These are phyloP conservation scores for Heterobasidion parviporum DNA, from an alignment of 1,284 basidiomycete species.

Conservation along the genomic window DNA sequence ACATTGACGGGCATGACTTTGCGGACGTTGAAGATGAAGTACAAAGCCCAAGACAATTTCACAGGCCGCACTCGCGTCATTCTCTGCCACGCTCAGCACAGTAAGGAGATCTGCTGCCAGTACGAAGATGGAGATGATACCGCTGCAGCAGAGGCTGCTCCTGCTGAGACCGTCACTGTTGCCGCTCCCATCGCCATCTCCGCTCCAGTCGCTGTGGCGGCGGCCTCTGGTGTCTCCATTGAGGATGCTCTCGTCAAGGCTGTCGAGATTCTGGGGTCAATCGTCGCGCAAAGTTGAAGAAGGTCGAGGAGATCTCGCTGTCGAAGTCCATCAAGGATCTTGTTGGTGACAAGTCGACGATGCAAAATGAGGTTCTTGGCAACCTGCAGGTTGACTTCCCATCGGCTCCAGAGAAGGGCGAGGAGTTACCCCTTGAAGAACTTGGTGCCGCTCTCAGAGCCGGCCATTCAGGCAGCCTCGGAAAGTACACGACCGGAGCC, in stretches of 20 bases:
- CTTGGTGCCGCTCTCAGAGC: conserved; percentile 80
- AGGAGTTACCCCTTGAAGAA: conserved; percentile 94
- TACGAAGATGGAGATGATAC: conserved; percentile 83
- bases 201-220: conserved; percentile 33
- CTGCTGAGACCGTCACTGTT: conserved; percentile 35
- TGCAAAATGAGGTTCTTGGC: conserved; percentile 95
- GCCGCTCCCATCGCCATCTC: conserved; percentile 37
- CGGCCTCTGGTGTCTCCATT: conserved; percentile 57
- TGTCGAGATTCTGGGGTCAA: conserved; percentile 79
- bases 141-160: conserved; percentile 29
- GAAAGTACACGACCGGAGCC: conserved; percentile 92
- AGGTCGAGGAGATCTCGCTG: conserved; percentile 86
- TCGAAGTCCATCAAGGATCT: conserved; percentile 97
- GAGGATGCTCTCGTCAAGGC: conserved; percentile 92
- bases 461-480: conserved; percentile 82
- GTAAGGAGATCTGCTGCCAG: conserved; percentile 96
- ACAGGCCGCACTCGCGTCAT: conserved; percentile 76
- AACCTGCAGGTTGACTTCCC: conserved; percentile 87
- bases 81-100: conserved; percentile 91
- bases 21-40: conserved; percentile 93
- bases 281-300: conserved; percentile 98
- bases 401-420: conserved; percentile 94
- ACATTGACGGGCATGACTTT: conserved; percentile 92
- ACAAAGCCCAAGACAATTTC: conserved; percentile 86
- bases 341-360: conserved; percentile 95